Percentiles rank a stretch among this genome's conserved stretches.
These are phyloP conservation scores for Sporisorium iseilematis-ciliati DNA, from an alignment of 1,284 basidiomycete genomes.

Conservation along the genomic window DNA sequence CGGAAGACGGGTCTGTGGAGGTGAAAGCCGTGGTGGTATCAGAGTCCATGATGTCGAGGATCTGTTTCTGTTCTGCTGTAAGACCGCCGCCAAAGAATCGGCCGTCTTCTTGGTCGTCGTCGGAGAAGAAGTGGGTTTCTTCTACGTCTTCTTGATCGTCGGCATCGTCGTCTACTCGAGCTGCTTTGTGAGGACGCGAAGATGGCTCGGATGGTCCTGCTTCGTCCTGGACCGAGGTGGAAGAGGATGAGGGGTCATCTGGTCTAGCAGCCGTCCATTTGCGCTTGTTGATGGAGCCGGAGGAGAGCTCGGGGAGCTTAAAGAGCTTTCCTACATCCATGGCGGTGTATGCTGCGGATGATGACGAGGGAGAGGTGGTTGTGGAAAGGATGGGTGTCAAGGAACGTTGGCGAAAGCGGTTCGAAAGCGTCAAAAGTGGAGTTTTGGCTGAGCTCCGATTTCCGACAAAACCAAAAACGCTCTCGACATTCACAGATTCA, in stretches of 20 bases:
- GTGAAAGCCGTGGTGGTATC: constrained; percentile 2
- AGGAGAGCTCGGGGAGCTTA: constrained; percentile 65
- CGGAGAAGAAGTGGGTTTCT: constrained; percentile 51
- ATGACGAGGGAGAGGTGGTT: neutral
- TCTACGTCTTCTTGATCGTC: constrained; percentile 33
- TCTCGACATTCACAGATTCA: neutral
- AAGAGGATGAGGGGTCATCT: constrained; percentile 21
- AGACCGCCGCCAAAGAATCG: constrained; percentile 68
- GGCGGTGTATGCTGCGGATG: neutral
- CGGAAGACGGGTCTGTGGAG: constrained; percentile 11
- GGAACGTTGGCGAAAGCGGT: neutral
- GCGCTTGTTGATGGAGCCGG: constrained; percentile 64
- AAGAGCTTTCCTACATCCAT: constrained; percentile 69
- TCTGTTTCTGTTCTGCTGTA: constrained; percentile 61
- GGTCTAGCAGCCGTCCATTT: constrained; percentile 59
- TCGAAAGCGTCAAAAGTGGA: constrained; percentile 1
- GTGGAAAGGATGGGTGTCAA: neutral
- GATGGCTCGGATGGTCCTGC: constrained; percentile 9
- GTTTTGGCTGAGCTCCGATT: constrained; percentile 7
- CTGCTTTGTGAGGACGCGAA: constrained; percentile 21
- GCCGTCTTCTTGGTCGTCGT: constrained; percentile 66
- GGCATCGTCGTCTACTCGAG: constrained; percentile 42
- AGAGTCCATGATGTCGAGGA: constrained; percentile 65
- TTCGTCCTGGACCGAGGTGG: constrained; percentile 3
- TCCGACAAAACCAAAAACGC: neutral